Percentiles rank a stretch among this genome's conserved stretches.
Evolutionary conservation across 257 asterid species (phyloP).

Genomic region (Ajuga chamaepitys): DNA sequence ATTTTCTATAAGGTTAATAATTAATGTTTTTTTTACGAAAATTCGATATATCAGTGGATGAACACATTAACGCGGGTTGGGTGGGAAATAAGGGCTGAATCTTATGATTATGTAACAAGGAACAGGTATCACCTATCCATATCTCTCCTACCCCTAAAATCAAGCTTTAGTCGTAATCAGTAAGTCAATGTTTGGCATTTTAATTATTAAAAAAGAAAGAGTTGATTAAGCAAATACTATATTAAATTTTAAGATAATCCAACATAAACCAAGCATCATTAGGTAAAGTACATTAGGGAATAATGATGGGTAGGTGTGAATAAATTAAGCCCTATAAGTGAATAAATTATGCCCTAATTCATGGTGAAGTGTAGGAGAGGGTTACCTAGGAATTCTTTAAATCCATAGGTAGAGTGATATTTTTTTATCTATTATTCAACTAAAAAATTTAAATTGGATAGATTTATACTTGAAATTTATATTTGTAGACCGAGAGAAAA

Average conservation of each 20-base stretch:
- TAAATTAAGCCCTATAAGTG: slow-evolving; percentile 22
- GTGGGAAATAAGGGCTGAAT: no score
- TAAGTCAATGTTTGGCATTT: slow-evolving; percentile 17
- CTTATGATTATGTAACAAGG: background rate
- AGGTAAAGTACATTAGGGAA: slow-evolving; percentile 20
- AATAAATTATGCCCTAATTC: slow-evolving; percentile 22
- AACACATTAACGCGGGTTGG: no score
- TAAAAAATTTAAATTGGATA: no score
- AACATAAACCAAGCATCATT: slow-evolving; percentile 17
- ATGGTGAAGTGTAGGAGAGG: slow-evolving; percentile 6
- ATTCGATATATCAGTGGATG: no score
- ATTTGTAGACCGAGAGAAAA: no score
- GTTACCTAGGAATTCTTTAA: slow-evolving; percentile 2
- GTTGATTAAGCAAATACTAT: slow-evolving; percentile 2
- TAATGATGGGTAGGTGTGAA: slow-evolving; percentile 18
- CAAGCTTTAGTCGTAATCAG: slow-evolving; percentile 16
- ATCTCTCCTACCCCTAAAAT: background rate
- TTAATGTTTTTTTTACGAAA: no score
- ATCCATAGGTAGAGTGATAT: no score
- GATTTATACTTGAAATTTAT: no score
- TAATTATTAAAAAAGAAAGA: slow-evolving; percentile 13
- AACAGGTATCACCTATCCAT: background rate
- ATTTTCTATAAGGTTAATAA: no score
- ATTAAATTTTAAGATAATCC: slow-evolving; percentile 3
- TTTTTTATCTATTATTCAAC: no score